Evolutionary conservation across 2,329 filamentous ascomycete species (phyloP).

Genomic region (Chaetomium sp.): DNA sequence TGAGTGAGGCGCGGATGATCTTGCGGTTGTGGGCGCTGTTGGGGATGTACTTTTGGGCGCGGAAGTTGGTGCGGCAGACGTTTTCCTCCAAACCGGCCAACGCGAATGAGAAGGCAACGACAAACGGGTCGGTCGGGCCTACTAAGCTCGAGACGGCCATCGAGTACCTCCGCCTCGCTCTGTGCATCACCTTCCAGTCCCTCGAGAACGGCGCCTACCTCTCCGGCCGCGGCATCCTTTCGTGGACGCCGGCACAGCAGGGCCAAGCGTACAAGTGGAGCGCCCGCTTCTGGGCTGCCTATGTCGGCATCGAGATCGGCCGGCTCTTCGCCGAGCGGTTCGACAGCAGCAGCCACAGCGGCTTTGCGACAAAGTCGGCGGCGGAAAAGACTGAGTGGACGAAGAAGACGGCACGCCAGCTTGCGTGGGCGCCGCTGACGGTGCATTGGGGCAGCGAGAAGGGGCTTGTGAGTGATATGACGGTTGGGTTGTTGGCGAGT

Average conservation of each 20-base stretch:
- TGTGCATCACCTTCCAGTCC: slow-evolving; percentile 65
- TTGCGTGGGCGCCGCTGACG: slow-evolving; percentile 25
- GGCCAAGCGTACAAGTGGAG: slow-evolving; percentile 63
- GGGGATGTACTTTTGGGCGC: slow-evolving; percentile 64
- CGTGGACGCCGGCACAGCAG: slow-evolving; percentile 49
- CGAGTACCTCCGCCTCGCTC: slow-evolving; percentile 60
- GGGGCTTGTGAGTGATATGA: slow-evolving; percentile 43
- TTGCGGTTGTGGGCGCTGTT: slow-evolving; percentile 70
- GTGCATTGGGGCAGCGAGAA: slow-evolving; percentile 68
- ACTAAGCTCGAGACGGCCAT: slow-evolving; percentile 39
- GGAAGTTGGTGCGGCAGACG: slow-evolving; percentile 38
- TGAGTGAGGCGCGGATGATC: slow-evolving; percentile 67
- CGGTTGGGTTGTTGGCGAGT: slow-evolving; percentile 36
- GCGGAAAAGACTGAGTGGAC: slow-evolving; percentile 41
- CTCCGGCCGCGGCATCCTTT: slow-evolving; percentile 63
- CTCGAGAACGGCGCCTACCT: slow-evolving; percentile 83
- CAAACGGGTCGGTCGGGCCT: slow-evolving; percentile 32
- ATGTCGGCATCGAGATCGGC: slow-evolving; percentile 69
- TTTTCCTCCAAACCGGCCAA: slow-evolving; percentile 21
- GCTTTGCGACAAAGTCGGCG: slow-evolving; percentile 27
- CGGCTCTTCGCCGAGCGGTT: slow-evolving; percentile 49
- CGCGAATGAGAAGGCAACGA: slow-evolving; percentile 19
- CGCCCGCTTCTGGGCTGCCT: slow-evolving; percentile 71
- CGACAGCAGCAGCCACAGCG: slow-evolving; percentile 21
- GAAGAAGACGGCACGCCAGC: slow-evolving; percentile 16